Base-by-base conservation (phyloP, 345 rosid species). In the Brassica carinata region DNA sequence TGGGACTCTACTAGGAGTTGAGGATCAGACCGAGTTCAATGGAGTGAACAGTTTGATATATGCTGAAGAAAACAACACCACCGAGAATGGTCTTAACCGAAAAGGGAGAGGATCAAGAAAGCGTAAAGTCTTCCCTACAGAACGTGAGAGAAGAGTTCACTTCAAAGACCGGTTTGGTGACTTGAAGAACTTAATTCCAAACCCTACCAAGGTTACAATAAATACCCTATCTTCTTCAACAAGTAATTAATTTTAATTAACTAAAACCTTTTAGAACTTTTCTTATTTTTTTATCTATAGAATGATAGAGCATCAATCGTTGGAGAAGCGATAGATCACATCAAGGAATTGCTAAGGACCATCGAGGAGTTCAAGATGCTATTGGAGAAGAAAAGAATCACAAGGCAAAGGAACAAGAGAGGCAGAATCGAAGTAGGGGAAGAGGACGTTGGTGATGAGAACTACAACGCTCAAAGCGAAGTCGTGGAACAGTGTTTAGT, bases 311-410 rank as follows among this genome's bases (percentile, higher is more conserved):
- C 97, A 57, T 89, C 95, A 4, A 75, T 90, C 2, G 90, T 93
- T 14, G 94, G 88, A 79, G 97, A 93, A 69, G 94, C 94, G 3
- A 91, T 89, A 33, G 87, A 79, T 2, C 84, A 93, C 81, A 93
- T 91, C 80, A 86, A 90, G 84, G 98, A 91, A 81, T 87, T 93
- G 53, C 79, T 86, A 63, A 74, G 90, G 27, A 85, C 83, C 2
- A 90, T 91, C 0, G 83, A 87, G 26, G 91, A 91, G 69, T 89
- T 89, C 23, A 88, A 89, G 79, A 36, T 88, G 61, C 91, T 90
- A n/a, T 80, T 89, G 69, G 92, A 90, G 80, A 89, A 84, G 84
- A 91, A 88, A 78, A 87, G 91, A 83, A 38, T 82, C 61, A 85
- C 81, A 6, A 85, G 78, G 63, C 90, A 87, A 62, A 73, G 87